Conservation (phyloP, 192 early-diverging fungal genomes). For the Chytriomyces hyalinus region DNA sequence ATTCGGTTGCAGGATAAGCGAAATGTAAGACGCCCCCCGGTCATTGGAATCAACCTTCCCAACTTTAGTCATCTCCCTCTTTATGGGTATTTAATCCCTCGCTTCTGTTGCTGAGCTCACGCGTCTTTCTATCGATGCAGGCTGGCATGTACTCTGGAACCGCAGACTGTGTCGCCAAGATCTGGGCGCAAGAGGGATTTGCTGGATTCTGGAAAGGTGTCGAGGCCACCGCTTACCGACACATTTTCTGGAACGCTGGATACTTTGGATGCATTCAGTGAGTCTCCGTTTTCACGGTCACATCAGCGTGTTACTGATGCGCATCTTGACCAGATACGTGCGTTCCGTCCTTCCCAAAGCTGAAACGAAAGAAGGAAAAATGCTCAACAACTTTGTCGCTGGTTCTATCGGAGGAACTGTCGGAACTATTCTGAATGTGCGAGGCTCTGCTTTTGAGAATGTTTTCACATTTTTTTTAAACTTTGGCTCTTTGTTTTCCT, state of each 20-base stretch:
- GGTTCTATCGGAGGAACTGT: conserved; percentile 92
- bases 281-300: not conserved
- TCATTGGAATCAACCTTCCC: not conserved
- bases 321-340: conserved; percentile 48
- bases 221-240: conserved; percentile 93
- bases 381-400: conserved; percentile 86
- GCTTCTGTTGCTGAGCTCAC: not conserved
- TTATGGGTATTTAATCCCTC: not conserved
- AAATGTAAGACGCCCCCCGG: conserved; percentile 57
- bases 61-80: not conserved
- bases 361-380: conserved; percentile 74
- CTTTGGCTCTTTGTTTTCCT: not conserved
- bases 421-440: conserved; percentile 85
- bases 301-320: conserved; percentile 48
- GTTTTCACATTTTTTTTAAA: not conserved
- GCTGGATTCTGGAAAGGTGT: conserved; percentile 88
- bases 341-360: conserved; percentile 80
- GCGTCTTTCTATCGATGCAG: conserved; percentile 3
- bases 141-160: conserved; percentile 86
- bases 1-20: conserved; percentile 91
- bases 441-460: conserved; percentile 2
- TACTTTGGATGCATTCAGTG: conserved; percentile 80
- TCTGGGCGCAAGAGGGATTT: conserved; percentile 79
- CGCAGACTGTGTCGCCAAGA: conserved; percentile 77
- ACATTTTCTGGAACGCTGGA: conserved; percentile 96